Evolutionary conservation across 371 early-diverging fungal species (phyloP).

Genomic region (Quaeritorhiza haematococci): DNA sequence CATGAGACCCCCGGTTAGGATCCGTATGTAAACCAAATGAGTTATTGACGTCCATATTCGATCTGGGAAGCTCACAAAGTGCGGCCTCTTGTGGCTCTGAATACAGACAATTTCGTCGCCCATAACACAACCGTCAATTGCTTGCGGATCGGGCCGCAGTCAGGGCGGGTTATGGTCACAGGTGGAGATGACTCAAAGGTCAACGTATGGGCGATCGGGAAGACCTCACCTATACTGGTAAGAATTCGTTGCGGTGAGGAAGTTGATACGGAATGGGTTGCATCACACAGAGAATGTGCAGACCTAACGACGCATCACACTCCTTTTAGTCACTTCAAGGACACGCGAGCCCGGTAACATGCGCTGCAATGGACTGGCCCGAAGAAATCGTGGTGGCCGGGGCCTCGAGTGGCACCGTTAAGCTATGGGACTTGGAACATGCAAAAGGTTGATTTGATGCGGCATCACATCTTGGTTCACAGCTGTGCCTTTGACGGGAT

Average conservation of each 20-base stretch:
- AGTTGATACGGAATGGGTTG: not conserved
- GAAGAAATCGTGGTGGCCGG: slow-evolving; percentile 55
- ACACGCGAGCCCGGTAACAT: slow-evolving; percentile 34
- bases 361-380: slow-evolving; percentile 44
- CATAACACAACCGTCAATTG: slow-evolving; percentile 34
- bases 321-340: slow-evolving; percentile 23
- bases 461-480: not conserved
- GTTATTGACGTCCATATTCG: too few relatives aligned
- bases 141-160: slow-evolving; percentile 43
- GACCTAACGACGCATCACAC: not conserved
- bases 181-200: slow-evolving; percentile 49
- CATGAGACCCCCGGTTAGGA: too few relatives aligned
- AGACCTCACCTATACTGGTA: slow-evolving; percentile 36
- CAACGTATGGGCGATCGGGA: slow-evolving; percentile 49
- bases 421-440: slow-evolving; percentile 57
- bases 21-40: too few relatives aligned
- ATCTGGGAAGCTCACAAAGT: too few relatives aligned
- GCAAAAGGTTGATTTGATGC: slow-evolving; percentile 35
- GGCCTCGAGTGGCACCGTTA: slow-evolving; percentile 44
- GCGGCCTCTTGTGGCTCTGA: too few relatives aligned
- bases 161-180: slow-evolving; percentile 46
- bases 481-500: not conserved
- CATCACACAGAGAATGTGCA: not conserved
- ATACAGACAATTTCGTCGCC: too few relatives aligned
- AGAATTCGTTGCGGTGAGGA: not conserved